phyloP scores from a whole-genome alignment of 2,329 filamentous ascomycete species.

The Alternaria sp. region DNA sequence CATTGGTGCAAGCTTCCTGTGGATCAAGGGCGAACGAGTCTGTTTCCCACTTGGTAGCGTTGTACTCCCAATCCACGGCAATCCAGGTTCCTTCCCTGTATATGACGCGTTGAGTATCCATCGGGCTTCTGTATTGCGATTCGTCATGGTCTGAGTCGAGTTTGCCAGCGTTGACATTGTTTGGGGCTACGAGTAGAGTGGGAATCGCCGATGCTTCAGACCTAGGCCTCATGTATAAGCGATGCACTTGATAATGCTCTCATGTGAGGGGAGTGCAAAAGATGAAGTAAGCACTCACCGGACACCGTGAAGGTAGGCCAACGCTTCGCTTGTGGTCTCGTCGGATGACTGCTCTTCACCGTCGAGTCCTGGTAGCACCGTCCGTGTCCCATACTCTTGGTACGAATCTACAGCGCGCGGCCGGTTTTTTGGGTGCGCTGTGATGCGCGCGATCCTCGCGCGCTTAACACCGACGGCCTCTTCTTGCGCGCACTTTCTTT shows the following conservation, averaged over 20 bases:
- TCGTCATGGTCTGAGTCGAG: slow-evolving; percentile 5
- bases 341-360: slow-evolving; percentile 36
- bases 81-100: slow-evolving; percentile 83
- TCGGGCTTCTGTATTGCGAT: slow-evolving; percentile 55
- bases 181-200: slow-evolving; percentile 67
- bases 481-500: slow-evolving; percentile 33
- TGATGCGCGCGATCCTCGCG: slow-evolving; percentile 10
- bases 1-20: slow-evolving; percentile 70
- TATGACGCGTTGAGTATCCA: slow-evolving; percentile 63
- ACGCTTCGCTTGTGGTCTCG: slow-evolving; percentile 36
- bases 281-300: slow-evolving; percentile 27
- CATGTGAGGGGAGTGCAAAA: background rate
- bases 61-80: slow-evolving; percentile 51
- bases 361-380: slow-evolving; percentile 38
- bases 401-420: slow-evolving; percentile 12
- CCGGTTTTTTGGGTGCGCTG: background rate
- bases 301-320: slow-evolving; percentile 45
- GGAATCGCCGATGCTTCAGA: slow-evolving; percentile 78
- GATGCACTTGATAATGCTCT: background rate
- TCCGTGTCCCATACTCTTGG: slow-evolving; percentile 35
- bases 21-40: slow-evolving; percentile 46
- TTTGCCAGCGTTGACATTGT: slow-evolving; percentile 20
- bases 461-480: slow-evolving; percentile 25
- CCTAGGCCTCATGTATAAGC: slow-evolving; percentile 55
- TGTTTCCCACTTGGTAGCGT: slow-evolving; percentile 8